A percentile compares a stretch with the other conserved stretches of the same genome.
Conservation (phyloP, 805 yeast species). For the Saccharomycopsis fibuligera region DNA sequence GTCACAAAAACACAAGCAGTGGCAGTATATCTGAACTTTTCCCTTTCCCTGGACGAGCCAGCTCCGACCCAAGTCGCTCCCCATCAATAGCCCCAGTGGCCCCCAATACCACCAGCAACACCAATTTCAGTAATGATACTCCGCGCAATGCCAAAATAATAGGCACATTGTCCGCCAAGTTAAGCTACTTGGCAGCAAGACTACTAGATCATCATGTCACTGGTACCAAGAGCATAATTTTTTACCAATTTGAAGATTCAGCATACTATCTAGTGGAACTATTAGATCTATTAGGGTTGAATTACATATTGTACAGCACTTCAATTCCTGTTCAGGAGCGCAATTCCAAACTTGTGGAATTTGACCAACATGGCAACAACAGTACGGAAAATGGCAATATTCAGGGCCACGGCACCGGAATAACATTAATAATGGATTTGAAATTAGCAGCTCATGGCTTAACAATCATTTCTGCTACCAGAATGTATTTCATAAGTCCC, state of each 20-base stretch:
- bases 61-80: no score
- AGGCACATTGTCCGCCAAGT: slow-evolving; percentile 62
- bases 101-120: not conserved
- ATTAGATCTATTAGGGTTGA: slow-evolving; percentile 53
- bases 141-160: slow-evolving; percentile 34
- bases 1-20: not conserved
- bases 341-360: slow-evolving; percentile 45
- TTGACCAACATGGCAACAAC: slow-evolving; percentile 33
- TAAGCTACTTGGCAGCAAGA: slow-evolving; percentile 52
- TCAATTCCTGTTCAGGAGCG: slow-evolving; percentile 46
- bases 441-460: slow-evolving; percentile 64
- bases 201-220: slow-evolving; percentile 44
- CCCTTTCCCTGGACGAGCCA: no score
- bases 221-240: slow-evolving; percentile 50
- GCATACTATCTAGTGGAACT: slow-evolving; percentile 64
- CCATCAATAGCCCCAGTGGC: not conserved
- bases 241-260: slow-evolving; percentile 65
- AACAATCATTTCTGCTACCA: slow-evolving; percentile 60
- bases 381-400: no score
- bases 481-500: slow-evolving; percentile 65
- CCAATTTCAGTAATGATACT: not conserved
- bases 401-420: slow-evolving; percentile 45
- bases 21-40: not conserved
- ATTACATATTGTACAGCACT: slow-evolving; percentile 59
- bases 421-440: slow-evolving; percentile 59